Conservation (phyloP, 2,329 filamentous ascomycete genomes). For the Sporothrix variecibatus region DNA sequence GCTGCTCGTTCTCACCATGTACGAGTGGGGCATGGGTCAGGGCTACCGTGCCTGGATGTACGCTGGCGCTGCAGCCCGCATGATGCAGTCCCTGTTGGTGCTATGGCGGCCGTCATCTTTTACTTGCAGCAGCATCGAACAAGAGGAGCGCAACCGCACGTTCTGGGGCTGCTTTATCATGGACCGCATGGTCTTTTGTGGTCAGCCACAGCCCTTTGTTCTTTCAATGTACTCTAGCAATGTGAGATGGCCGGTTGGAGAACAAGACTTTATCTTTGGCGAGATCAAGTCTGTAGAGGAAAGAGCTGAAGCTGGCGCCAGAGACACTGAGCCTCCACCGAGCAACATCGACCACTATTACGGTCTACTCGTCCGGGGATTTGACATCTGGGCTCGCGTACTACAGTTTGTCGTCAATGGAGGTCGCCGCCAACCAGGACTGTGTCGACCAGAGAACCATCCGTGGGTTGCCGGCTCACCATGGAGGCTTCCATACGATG, state of each 20-base stretch:
- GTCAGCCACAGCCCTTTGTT: conserved; percentile 39
- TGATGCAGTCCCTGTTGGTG: conserved; percentile 43
- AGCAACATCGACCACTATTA: conserved; percentile 31
- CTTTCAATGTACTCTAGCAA: conserved; percentile 28
- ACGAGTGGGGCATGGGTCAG: conserved; percentile 46
- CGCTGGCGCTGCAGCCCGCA: conserved; percentile 44
- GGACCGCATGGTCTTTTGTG: conserved; percentile 48
- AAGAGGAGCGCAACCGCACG: conserved; percentile 42
- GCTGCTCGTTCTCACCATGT: conserved; percentile 26
- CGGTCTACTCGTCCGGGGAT: conserved; percentile 42
- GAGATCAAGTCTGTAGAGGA: conserved; percentile 25
- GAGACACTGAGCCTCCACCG: neutral
- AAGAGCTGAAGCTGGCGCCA: neutral
- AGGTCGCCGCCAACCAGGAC: conserved; percentile 44
- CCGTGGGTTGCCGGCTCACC: conserved; percentile 43
- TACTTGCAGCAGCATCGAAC: conserved; percentile 33
- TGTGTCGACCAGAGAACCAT: conserved; percentile 43
- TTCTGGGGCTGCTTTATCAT: conserved; percentile 51
- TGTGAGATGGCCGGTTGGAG: conserved; percentile 30
- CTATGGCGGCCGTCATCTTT: conserved; percentile 31
- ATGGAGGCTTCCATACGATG: conserved; percentile 38
- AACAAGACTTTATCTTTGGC: conserved; percentile 44
- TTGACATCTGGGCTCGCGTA: conserved; percentile 47
- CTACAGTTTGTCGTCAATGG: conserved; percentile 47
- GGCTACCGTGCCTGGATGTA: conserved; percentile 49